Conservation (phyloP, 2,329 filamentous ascomycete genomes). For the Alternaria rosae region DNA sequence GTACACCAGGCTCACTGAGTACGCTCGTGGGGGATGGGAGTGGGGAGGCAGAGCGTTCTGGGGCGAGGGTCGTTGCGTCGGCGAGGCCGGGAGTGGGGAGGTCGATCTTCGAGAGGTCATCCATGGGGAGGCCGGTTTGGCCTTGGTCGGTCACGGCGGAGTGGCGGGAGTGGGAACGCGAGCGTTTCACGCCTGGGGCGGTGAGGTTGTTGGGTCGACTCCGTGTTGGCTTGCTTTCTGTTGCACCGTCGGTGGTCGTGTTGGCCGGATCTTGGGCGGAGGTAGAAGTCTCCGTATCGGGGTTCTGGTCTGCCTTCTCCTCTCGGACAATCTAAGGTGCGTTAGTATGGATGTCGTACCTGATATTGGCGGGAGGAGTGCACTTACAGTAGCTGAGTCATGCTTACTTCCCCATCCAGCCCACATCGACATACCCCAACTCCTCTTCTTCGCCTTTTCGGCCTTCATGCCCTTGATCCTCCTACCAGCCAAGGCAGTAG, state of each 20-base stretch:
- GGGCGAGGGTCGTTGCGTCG: constrained; percentile 38
- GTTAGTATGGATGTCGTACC: constrained; percentile 14
- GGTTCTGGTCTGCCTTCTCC: constrained; percentile 38
- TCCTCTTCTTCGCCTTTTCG: constrained; percentile 68
- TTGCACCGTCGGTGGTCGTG: constrained; percentile 47
- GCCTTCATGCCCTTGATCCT: constrained; percentile 59
- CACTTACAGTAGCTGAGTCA: constrained; percentile 73
- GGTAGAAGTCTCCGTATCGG: constrained; percentile 37
- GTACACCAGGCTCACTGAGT: not conserved
- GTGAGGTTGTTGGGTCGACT: constrained; percentile 13
- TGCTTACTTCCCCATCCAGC: constrained; percentile 88
- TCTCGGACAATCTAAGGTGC: constrained; percentile 43
- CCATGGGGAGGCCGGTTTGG: constrained; percentile 31
- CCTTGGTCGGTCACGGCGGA: constrained; percentile 44
- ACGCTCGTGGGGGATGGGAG: constrained; percentile 27
- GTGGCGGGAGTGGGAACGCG: constrained; percentile 40
- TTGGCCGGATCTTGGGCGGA: constrained; percentile 18
- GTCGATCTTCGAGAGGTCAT: constrained; percentile 32
- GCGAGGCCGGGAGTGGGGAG: constrained; percentile 32
- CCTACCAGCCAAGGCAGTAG: constrained; percentile 80
- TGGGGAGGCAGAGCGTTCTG: constrained; percentile 36
- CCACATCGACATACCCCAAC: constrained; percentile 83
- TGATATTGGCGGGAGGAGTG: not conserved
- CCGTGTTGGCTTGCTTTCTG: constrained; percentile 16
- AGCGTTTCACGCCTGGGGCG: constrained; percentile 13